Base-by-base conservation (phyloP, 345 rosid genomes). In the Linum lewisii region DNA sequence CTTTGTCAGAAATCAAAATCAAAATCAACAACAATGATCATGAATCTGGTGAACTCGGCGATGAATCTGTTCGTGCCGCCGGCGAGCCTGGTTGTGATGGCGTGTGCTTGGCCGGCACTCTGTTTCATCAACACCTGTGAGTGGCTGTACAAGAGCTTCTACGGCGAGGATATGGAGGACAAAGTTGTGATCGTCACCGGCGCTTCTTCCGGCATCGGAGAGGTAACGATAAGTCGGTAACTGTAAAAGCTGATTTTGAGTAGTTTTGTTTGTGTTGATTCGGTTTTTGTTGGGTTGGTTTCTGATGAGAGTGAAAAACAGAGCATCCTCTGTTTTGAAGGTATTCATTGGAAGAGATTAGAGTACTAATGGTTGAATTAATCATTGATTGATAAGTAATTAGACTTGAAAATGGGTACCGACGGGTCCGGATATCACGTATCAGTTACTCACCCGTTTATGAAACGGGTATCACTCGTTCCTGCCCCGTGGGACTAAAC, bases 191-290 rank as follows among this genome's bases (percentile, higher is more conserved):
- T 92, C 18, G 77, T 92, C 73, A 92, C 98, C 1, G 95, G 98
- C 18, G 94, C 94, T 72, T 92, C 98, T 61, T 92, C 97, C 16
- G 95, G 87, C 49, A 80, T 83, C 16, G 94, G 97, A 73, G 91
- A 89, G 94, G 95, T 84, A 72, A 38, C 45, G 14, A 52, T n/a
- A n/a, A n/a, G n/a, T n/a, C n/a, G n/a, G n/a, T n/a, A n/a, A n/a
- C n/a, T n/a, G n/a, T n/a, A n/a, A n/a, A n/a, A n/a, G n/a, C n/a
- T n/a, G n/a, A n/a, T n/a, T n/a, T n/a, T n/a, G n/a, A 3, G 16
- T 5, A 25, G 2, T 55, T 37, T 63, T 14, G 36, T 16, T 19
- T 14, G 10, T 63, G 19, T 44, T n/a, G n/a, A n/a, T n/a, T n/a
- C n/a, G n/a, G n/a, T 55, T 26, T 47, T 57, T 10, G 21, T 42